phyloP scores from a whole-genome alignment of 2,329 filamentous ascomycete genomes.

The Coniochaeta ligniaria region DNA sequence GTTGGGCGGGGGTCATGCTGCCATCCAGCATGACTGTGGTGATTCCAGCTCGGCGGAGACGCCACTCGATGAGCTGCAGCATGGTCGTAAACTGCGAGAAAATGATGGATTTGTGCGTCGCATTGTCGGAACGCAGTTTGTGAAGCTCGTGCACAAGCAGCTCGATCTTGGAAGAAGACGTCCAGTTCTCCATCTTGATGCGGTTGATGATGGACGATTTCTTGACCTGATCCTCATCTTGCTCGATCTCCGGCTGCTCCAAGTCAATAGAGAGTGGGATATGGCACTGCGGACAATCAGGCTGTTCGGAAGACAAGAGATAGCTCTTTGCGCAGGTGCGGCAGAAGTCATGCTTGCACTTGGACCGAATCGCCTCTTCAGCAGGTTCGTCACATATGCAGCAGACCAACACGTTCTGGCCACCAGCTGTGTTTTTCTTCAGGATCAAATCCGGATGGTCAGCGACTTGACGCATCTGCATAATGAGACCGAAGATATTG shows the following conservation, averaged over 20 bases:
- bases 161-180: slow-evolving; percentile 96
- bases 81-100: slow-evolving; percentile 97
- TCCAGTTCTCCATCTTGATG: slow-evolving; percentile 99
- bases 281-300: slow-evolving; percentile 86
- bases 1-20: slow-evolving; percentile 90
- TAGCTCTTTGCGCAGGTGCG: slow-evolving; percentile 75
- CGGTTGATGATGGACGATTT: slow-evolving; percentile 97
- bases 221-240: slow-evolving; percentile 79
- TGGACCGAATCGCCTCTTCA: slow-evolving; percentile 87
- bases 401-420: slow-evolving; percentile 86
- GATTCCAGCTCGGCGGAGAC: slow-evolving; percentile 90
- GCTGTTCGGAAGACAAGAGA: slow-evolving; percentile 67
- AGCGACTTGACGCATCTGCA: slow-evolving; percentile 98
- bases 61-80: slow-evolving; percentile 96
- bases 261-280: slow-evolving; percentile 86
- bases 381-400: slow-evolving; percentile 95
- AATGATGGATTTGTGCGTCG: slow-evolving; percentile 93
- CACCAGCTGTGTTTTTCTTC: slow-evolving; percentile 78
- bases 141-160: slow-evolving; percentile 91
- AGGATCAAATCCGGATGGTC: slow-evolving; percentile 93
- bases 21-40: slow-evolving; percentile 98
- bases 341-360: slow-evolving; percentile 90
- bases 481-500: slow-evolving; percentile 97
- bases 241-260: slow-evolving; percentile 91
- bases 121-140: slow-evolving; percentile 83